phyloP scores from a whole-genome alignment of 1,284 basidiomycete species.

The Trichosporon sp. region DNA sequence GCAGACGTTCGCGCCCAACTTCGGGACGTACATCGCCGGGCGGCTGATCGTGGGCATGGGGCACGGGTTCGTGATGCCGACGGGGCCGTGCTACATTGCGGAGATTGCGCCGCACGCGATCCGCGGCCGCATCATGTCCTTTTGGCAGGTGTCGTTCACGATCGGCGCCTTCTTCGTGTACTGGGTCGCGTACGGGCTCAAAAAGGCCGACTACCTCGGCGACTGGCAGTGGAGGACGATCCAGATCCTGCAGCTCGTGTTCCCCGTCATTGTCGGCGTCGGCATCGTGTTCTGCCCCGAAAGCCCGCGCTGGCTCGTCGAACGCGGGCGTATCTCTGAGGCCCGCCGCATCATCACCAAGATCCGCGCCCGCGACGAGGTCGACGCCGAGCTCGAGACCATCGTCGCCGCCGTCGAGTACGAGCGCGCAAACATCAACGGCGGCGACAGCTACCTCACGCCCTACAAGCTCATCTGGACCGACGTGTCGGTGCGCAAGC shows the following conservation, averaged over 20 bases:
- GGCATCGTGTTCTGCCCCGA: conserved; percentile 51
- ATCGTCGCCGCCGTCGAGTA: conserved; percentile 23
- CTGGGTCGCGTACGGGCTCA: conserved; percentile 13
- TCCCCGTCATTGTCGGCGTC: conserved; percentile 29
- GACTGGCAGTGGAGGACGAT: conserved; percentile 19
- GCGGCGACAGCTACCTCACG: neutral
- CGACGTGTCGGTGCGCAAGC: conserved; percentile 22
- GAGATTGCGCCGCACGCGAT: conserved; percentile 1
- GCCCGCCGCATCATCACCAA: conserved; percentile 13
- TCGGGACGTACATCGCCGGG: conserved; percentile 4
- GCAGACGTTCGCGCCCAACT: conserved; percentile 6
- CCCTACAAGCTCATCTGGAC: conserved; percentile 15
- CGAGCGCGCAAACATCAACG: conserved; percentile 12
- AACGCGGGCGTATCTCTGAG: conserved; percentile 33
- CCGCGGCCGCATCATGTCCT: conserved; percentile 4
- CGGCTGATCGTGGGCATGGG: conserved; percentile 5
- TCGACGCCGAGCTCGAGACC: conserved; percentile 20
- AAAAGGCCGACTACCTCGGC: conserved; percentile 17
- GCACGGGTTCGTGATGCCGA: conserved; percentile 7
- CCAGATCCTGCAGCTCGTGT: conserved; percentile 19
- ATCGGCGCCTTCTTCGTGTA: conserved; percentile 9
- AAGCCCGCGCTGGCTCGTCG: conserved; percentile 60
- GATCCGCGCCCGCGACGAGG: conserved; percentile 16
- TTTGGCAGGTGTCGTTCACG: conserved; percentile 7
- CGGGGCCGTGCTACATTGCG: conserved; percentile 6